phyloP scores from a whole-genome alignment of 2,329 filamentous ascomycete genomes.

The Fusarium sp. region DNA sequence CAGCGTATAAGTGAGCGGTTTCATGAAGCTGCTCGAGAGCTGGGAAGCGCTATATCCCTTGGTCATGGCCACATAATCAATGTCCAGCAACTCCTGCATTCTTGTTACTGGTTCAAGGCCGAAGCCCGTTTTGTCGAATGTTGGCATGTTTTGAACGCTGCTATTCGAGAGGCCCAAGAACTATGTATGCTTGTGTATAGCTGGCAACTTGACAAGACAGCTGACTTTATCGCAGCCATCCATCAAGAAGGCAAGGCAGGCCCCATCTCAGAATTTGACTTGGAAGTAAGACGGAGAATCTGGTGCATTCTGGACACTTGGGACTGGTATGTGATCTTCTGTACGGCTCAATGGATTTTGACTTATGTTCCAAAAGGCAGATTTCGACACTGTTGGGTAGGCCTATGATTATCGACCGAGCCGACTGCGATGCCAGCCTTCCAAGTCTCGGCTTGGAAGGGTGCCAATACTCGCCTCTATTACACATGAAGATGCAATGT shows the following conservation, averaged over 20 bases:
- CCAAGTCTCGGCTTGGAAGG: slow-evolving; percentile 48
- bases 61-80: slow-evolving; percentile 47
- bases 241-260: slow-evolving; percentile 45
- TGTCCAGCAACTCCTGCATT: slow-evolving; percentile 50
- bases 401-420: slow-evolving; percentile 49
- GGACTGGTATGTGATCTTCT: slow-evolving; percentile 48
- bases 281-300: slow-evolving; percentile 49
- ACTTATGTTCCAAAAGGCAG: slow-evolving; percentile 44
- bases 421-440: slow-evolving; percentile 46
- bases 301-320: slow-evolving; percentile 52
- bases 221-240: slow-evolving; percentile 39
- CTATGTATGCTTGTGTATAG: slow-evolving; percentile 38
- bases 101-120: slow-evolving; percentile 51
- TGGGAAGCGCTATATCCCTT: slow-evolving; percentile 47
- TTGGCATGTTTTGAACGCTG: slow-evolving; percentile 50
- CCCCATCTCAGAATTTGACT: slow-evolving; percentile 46
- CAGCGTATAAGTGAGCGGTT: slow-evolving; percentile 46
- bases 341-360: background rate
- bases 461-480: slow-evolving; percentile 45
- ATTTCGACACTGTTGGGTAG: slow-evolving; percentile 48
- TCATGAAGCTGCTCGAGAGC: slow-evolving; percentile 47
- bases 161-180: slow-evolving; percentile 50
- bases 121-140: slow-evolving; percentile 50
- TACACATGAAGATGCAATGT: slow-evolving; percentile 51
- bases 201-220: background rate